Conservation (phyloP, 352 stramenopile genomes). For the Phytophthora syringae region DNA sequence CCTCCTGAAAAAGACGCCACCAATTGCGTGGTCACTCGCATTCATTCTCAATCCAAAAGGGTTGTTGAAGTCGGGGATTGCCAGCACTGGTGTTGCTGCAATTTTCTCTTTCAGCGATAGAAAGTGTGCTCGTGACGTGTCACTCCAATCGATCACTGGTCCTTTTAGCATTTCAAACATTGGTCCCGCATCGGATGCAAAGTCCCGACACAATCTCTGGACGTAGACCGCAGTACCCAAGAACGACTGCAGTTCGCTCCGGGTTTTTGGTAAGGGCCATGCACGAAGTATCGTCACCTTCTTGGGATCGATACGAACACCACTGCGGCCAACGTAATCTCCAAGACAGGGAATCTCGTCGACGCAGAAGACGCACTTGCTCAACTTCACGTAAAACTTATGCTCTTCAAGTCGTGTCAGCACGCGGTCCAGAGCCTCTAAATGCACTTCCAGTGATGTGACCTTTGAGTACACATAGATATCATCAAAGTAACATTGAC, state of each 20-base stretch:
- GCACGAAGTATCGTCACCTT: too few species aligned
- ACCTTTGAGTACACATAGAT: background rate
- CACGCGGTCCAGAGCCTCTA: background rate
- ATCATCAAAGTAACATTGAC: background rate
- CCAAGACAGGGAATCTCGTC: too few species aligned
- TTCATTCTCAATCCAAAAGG: conserved; percentile 3
- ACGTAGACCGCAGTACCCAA: background rate
- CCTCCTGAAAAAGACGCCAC: conserved; percentile 7
- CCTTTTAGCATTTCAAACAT: background rate
- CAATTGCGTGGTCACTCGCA: conserved; percentile 8
- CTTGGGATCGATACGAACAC: too few species aligned
- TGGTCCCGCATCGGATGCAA: background rate
- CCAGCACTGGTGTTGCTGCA: conserved; percentile 1
- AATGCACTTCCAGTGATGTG: background rate
- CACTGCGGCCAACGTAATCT: too few species aligned
- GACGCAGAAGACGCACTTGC: too few species aligned
- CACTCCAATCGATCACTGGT: background rate
- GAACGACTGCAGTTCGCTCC: too few species aligned
- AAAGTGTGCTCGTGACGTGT: background rate
- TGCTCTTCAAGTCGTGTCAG: background rate
- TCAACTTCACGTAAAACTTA: too few species aligned
- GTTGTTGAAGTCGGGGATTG: conserved; percentile 6
- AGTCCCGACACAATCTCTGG: background rate
- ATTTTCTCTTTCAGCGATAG: conserved; percentile 5
- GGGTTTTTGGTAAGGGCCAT: too few species aligned